A percentile compares a stretch with the other conserved stretches of the same genome.
phyloP scores from a whole-genome alignment of 2,329 filamentous ascomycete species.

The Claviceps cyperi region DNA sequence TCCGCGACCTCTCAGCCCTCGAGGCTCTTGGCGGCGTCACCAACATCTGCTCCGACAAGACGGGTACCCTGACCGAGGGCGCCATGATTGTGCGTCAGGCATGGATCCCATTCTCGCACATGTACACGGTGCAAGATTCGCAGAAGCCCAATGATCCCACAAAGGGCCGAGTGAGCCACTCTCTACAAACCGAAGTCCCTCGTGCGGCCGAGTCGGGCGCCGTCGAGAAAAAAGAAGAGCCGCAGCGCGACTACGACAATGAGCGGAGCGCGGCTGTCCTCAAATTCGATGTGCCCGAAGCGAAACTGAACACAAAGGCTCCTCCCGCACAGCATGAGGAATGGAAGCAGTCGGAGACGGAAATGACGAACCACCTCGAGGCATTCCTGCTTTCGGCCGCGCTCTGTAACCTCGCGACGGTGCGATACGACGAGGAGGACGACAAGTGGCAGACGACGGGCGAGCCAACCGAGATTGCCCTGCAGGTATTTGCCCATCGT shows the following conservation, averaged over 20 bases:
- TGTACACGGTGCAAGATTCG: conserved; percentile 47
- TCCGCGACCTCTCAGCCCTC: conserved; percentile 50
- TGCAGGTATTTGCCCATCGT: conserved; percentile 60
- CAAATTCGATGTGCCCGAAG: conserved; percentile 48
- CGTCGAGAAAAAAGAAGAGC: conserved; percentile 20
- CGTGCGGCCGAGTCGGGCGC: conserved; percentile 1
- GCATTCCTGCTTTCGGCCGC: conserved; percentile 41
- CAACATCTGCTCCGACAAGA: conserved; percentile 62
- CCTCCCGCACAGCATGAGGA: conserved; percentile 6
- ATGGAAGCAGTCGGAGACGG: conserved; percentile 22
- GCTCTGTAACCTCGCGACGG: conserved; percentile 51
- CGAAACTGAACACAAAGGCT: conserved; percentile 28
- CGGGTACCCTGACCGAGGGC: conserved; percentile 53
- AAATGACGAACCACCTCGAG: conserved; percentile 34
- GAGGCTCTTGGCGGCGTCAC: conserved; percentile 58
- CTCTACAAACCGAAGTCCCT: conserved; percentile 11
- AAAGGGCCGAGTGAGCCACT: conserved; percentile 36
- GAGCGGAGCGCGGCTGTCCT: conserved; percentile 45
- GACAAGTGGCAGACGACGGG: conserved; percentile 51
- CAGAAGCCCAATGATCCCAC: conserved; percentile 48
- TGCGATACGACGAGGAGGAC: conserved; percentile 38
- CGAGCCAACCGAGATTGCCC: conserved; percentile 61
- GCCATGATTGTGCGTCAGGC: conserved; percentile 57
- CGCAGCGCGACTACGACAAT: conserved; percentile 40
- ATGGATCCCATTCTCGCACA: conserved; percentile 44